Conservation (phyloP, 208 protist species). For the Hexamita inflata region DNA sequence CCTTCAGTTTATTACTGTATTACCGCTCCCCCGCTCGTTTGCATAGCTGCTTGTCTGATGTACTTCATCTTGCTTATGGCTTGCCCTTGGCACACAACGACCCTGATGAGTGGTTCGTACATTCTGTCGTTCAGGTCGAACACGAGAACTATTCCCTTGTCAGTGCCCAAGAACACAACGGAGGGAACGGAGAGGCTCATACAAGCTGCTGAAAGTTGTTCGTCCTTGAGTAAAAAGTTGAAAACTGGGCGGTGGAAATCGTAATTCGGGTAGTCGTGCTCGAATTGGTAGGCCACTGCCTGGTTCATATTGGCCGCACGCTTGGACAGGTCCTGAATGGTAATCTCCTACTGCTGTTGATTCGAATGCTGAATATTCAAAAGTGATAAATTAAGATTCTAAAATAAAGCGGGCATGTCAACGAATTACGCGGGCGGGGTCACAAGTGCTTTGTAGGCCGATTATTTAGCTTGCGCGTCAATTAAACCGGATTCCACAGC, state of each 20-base stretch:
- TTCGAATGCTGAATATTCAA: too few species aligned
- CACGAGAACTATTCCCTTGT: not conserved
- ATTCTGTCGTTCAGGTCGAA: slow-evolving; percentile 17
- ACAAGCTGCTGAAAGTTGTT: not conserved
- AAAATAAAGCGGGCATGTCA: too few species aligned
- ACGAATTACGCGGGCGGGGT: too few species aligned
- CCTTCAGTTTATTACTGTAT: too few species aligned
- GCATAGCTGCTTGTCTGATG: too few species aligned
- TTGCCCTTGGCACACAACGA: not conserved
- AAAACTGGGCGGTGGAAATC: slow-evolving; percentile 23
- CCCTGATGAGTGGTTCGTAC: slow-evolving; percentile 11
- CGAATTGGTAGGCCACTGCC: not conserved
- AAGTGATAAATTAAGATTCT: too few species aligned
- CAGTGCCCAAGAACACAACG: slow-evolving; percentile 3
- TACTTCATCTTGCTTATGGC: not conserved
- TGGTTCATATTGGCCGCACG: not conserved
- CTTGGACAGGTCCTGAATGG: too few species aligned
- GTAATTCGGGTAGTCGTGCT: slow-evolving; percentile 5
- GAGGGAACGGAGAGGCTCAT: not conserved
- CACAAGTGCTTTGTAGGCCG: too few species aligned
- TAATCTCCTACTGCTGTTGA: too few species aligned
- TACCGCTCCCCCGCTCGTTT: too few species aligned
- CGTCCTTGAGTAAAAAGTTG: not conserved
- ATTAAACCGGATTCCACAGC: too few species aligned
- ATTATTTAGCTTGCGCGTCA: too few species aligned